phyloP scores from a whole-genome alignment of 345 rosid species.

The Rhizophora mangle region DNA sequence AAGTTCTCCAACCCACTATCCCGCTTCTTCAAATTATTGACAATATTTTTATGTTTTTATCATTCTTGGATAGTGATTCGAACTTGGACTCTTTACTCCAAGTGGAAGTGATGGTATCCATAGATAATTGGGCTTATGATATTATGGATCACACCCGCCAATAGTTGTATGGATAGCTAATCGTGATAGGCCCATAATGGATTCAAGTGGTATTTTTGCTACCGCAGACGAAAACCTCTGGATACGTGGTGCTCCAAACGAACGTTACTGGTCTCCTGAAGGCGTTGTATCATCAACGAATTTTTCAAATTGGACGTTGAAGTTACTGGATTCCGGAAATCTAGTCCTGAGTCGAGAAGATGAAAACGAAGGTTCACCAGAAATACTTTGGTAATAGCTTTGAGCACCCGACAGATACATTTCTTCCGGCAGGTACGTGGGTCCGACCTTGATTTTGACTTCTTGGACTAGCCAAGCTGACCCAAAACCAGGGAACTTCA shows the following conservation, averaged over 20 bases:
- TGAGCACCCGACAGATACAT: conserved; percentile 20
- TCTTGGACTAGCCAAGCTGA: conserved; percentile 55
- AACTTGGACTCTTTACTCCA: conserved; percentile 23
- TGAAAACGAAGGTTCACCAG: background rate
- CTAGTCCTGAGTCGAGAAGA: conserved; percentile 24
- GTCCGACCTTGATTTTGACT: conserved; percentile 27
- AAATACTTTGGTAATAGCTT: conserved; percentile 10
- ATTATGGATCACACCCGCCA: conserved; percentile 3
- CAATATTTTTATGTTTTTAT: no score
- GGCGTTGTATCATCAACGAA: background rate
- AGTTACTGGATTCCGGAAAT: conserved; percentile 43
- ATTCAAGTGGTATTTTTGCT: conserved; percentile 5
- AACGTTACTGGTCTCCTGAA: conserved; percentile 8
- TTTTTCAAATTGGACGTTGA: conserved; percentile 9
- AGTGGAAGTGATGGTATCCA: background rate
- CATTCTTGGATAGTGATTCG: no score
- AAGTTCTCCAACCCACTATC: no score
- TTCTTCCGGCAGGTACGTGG: conserved; percentile 29
- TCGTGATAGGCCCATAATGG: conserved; percentile 6
- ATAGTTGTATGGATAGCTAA: conserved; percentile 28
- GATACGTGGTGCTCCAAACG: conserved; percentile 5
- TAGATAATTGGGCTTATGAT: conserved; percentile 23
- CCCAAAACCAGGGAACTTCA: conserved; percentile 60
- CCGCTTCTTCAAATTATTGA: no score
- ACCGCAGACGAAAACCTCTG: background rate